A percentile compares a stretch with the other conserved stretches of the same genome.
Evolutionary conservation across 2,329 filamentous ascomycete genomes (phyloP).

Genomic region (Aspergillus fijiensis): DNA sequence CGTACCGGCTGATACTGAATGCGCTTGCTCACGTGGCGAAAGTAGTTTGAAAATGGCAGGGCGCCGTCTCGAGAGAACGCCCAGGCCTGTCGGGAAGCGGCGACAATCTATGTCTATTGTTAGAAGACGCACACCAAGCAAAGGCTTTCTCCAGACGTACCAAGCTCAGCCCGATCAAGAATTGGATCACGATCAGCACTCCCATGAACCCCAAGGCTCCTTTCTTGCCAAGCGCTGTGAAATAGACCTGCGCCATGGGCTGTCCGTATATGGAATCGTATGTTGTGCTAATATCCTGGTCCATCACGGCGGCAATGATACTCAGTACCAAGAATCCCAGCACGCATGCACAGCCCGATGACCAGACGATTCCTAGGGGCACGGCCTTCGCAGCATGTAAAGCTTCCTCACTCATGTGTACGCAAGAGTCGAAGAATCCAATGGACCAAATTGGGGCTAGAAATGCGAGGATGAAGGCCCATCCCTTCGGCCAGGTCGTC

Average conservation of each 20-base stretch:
- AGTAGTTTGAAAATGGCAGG: conserved; percentile 59
- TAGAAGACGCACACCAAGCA: neutral
- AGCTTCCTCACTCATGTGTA: conserved; percentile 62
- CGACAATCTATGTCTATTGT: conserved; percentile 45
- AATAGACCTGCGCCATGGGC: conserved; percentile 60
- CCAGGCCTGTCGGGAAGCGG: conserved; percentile 62
- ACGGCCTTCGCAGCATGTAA: conserved; percentile 60
- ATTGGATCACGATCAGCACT: conserved; percentile 61
- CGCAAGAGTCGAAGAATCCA: conserved; percentile 56
- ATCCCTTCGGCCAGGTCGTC: conserved; percentile 58
- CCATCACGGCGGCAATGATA: conserved; percentile 59
- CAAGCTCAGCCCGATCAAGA: conserved; percentile 61
- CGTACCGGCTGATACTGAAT: conserved; percentile 60
- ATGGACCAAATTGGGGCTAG: conserved; percentile 62
- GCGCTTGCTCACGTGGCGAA: conserved; percentile 55
- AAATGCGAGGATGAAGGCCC: conserved; percentile 62
- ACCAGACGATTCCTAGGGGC: conserved; percentile 60
- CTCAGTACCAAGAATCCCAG: conserved; percentile 60
- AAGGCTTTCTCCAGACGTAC: conserved; percentile 17
- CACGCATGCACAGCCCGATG: conserved; percentile 51
- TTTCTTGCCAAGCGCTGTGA: conserved; percentile 59
- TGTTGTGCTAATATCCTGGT: conserved; percentile 51
- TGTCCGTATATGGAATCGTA: conserved; percentile 55
- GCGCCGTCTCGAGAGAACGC: conserved; percentile 64
- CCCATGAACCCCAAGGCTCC: conserved; percentile 60